Evolutionary conservation across 164 flowering plant species (phyloP), one percentile per base, ranked within the genome.

Genomic region (Platanus orientalis): DNA sequence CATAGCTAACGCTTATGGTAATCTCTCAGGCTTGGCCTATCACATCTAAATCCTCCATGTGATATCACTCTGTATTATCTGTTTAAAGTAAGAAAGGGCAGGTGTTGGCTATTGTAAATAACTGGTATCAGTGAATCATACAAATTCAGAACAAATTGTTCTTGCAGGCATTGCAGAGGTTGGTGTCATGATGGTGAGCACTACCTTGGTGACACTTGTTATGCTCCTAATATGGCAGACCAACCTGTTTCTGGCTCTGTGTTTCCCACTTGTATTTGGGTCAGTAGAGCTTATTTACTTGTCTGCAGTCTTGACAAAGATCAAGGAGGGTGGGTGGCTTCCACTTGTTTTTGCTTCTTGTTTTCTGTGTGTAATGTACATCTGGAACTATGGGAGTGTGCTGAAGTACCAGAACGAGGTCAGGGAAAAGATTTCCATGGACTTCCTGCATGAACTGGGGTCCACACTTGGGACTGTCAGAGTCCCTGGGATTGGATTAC

Each of bases 151-250:
- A 48, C 52, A 17, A n/a, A n/a, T 59, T 17, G 61, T 10, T 59
- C 58, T 69, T 40, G 53, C 82, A 86, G 95, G 81, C 60, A 83
- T 84, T 69, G 91, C 91, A 13, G 95, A 88, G 77, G 72, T 88
- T 11, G 91, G 95, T 29, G 84, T 88, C 44, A 88, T 88, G 95
- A 84, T 88, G 95, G 83, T 81, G 86, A 82, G 84, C 27, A 88
- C 95, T 28, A 58, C 81, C 64, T 73, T 86, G 63, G 85, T 84
- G 40, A 86, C 89, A 34, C 54, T 88, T 63, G 89, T 88, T 21
- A 85, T 88, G 95, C 95, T 88, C 67, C 95, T 88, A 32, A 85
- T 88, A 78, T 88, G 95, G 90, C 89, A 86, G 79, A 82, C 79
- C 70, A 81, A 88, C 74, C 80, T 88, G 56, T 26, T 81, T 28